Conservation (phyloP, 768 basidiomycete species). For the Cystobasidium tubakii region DNA sequence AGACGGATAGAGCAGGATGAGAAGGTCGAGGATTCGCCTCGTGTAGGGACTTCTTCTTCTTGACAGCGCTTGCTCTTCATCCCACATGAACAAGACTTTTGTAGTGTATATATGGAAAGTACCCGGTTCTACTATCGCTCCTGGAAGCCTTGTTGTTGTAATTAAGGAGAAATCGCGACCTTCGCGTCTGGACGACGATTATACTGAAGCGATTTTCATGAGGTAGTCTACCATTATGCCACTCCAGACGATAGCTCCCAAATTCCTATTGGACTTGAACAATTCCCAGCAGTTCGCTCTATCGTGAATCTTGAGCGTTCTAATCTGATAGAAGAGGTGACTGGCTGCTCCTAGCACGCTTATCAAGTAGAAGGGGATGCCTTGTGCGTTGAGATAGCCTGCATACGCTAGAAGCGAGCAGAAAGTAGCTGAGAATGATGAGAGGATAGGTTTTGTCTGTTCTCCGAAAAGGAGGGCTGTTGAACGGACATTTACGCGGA, state of each 20-base stretch:
- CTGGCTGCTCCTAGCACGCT: constrained; percentile 66
- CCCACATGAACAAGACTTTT: too few relatives aligned
- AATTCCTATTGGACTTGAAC: constrained; percentile 53
- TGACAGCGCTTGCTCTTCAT: too few relatives aligned
- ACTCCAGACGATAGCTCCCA: constrained; percentile 43
- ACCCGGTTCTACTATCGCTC: too few relatives aligned
- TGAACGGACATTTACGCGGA: constrained; percentile 78
- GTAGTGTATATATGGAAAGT: too few relatives aligned
- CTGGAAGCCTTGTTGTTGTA: constrained; percentile 9
- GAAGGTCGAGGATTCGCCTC: not conserved
- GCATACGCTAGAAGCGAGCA: constrained; percentile 69
- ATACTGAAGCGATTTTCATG: not conserved
- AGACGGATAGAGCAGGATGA: not conserved
- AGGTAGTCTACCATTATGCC: constrained; percentile 17
- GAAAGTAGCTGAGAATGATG: constrained; percentile 65
- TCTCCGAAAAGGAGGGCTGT: constrained; percentile 86
- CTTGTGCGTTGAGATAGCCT: constrained; percentile 71
- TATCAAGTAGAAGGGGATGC: constrained; percentile 67
- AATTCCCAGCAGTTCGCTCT: constrained; percentile 81
- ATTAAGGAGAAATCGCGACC: not conserved
- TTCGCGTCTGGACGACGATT: too few relatives aligned
- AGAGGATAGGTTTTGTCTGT: constrained; percentile 67
- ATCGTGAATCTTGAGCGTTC: constrained; percentile 66
- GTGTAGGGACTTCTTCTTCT: not conserved
- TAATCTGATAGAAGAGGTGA: constrained; percentile 72